phyloP scores from a whole-genome alignment of 306 rosid genomes.

The Quercus parvula region DNA sequence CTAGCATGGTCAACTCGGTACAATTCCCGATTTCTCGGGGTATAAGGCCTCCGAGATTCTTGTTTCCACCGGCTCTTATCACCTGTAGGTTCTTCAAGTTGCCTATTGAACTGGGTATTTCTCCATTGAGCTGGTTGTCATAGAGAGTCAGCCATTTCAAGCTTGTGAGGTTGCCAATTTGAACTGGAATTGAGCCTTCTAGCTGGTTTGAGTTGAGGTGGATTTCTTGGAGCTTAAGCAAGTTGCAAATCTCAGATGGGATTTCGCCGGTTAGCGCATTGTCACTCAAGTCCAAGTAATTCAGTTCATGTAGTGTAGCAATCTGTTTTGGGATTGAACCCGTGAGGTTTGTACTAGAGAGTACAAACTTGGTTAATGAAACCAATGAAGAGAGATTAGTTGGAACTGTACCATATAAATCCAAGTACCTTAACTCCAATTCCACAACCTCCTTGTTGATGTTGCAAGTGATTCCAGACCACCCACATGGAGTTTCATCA shows the following conservation, averaged over 20 bases:
- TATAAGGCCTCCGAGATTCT: conserved; percentile 62
- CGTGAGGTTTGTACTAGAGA: conserved; percentile 74
- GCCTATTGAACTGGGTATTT: conserved; percentile 61
- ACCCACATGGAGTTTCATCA: conserved; percentile 67
- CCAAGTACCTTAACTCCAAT: conserved; percentile 58
- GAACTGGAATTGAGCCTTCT: conserved; percentile 59
- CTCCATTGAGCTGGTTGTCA: conserved; percentile 71
- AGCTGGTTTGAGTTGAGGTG: conserved; percentile 62
- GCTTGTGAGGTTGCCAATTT: conserved; percentile 62
- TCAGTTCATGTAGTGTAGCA: conserved; percentile 35
- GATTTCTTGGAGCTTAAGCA: conserved; percentile 58
- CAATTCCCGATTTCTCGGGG: conserved; percentile 81
- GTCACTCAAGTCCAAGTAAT: conserved; percentile 62
- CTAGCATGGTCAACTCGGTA: conserved; percentile 58
- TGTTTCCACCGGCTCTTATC: conserved; percentile 88
- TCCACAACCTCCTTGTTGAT: conserved; percentile 41
- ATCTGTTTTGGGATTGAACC: conserved; percentile 77
- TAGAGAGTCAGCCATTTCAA: conserved; percentile 46
- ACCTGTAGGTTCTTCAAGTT: conserved; percentile 50
- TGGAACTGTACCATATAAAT: conserved; percentile 67
- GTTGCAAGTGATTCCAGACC: conserved; percentile 83
- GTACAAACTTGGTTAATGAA: conserved; percentile 49
- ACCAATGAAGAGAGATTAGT: conserved; percentile 55
- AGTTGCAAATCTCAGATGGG: conserved; percentile 46
- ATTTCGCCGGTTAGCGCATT: conserved; percentile 75